A percentile compares a stretch with the other conserved stretches of the same genome.
Evolutionary conservation across 495 filamentous ascomycete species (phyloP).

Genomic region (Echria macrotheca): DNA sequence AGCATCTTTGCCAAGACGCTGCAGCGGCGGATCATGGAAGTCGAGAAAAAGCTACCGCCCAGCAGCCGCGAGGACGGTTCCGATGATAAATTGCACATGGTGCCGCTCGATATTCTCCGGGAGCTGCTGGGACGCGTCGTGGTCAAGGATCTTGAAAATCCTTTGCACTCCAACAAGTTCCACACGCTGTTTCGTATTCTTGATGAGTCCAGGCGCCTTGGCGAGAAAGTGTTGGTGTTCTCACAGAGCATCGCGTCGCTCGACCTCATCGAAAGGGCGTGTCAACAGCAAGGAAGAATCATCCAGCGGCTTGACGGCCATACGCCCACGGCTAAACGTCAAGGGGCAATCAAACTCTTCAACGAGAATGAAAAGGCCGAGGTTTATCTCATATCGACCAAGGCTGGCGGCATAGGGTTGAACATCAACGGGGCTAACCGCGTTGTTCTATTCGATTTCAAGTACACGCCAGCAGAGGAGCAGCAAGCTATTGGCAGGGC

Average conservation of each 20-base stretch:
- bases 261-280: conserved; percentile 56
- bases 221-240: conserved; percentile 77
- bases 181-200: conserved; percentile 62
- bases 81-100: conserved; percentile 18
- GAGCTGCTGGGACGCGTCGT: conserved; percentile 23
- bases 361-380: conserved; percentile 42
- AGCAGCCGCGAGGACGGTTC: conserved; percentile 23
- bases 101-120: conserved; percentile 29
- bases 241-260: conserved; percentile 67
- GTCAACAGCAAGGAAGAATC: conserved; percentile 37
- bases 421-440: conserved; percentile 84
- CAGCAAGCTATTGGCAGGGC: conserved; percentile 85
- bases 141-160: conserved; percentile 23
- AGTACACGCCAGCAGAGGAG: conserved; percentile 74
- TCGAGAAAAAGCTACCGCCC: conserved; percentile 16
- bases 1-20: conserved; percentile 41
- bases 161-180: conserved; percentile 58
- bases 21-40: conserved; percentile 3
- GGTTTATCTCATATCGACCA: conserved; percentile 78
- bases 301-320: conserved; percentile 63
- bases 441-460: conserved; percentile 81
- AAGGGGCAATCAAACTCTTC: conserved; percentile 59
- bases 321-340: conserved; percentile 49
- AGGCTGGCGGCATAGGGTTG: conserved; percentile 72
- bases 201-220: conserved; percentile 47